Base-by-base conservation (phyloP, 176 grass and related monocot genomes). In the Rhynchospora pubera region DNA sequence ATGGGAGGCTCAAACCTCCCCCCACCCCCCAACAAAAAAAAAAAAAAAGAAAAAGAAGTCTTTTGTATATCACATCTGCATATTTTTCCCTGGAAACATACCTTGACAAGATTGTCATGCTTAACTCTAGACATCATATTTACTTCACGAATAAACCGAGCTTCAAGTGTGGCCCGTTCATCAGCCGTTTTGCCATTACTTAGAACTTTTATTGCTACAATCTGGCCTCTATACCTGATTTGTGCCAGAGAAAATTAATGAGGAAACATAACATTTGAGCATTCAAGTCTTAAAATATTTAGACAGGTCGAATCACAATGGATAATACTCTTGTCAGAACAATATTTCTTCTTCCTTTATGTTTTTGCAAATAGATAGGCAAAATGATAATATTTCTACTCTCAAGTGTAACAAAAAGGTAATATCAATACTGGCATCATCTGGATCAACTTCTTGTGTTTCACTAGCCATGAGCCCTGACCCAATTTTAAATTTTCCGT, bases 21-120 rank as follows among this genome's bases (percentile, higher is more conserved):
- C 3, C 3, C 32, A 1, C 32, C 1, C 1, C 1, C 1, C 1
- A 34, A 34, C 1, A 34, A 34, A 34, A 34, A 34, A 34, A 34
- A 34, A 34, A 34, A 34, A 34, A 34, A 71, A 34, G 3, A 34
- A 4, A 71, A 71, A n/a, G 7, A 42, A 46, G 1, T 71, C 39
- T 71, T 47, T 10, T 11, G 18, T 9, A 16, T 9, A 11, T 16
- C 45, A 6, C 47, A 75, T 53, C 15, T 28, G 28, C 46, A 53
- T 12, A 52, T 15, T 23, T 9, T 48, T 15, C 51, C 16, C 46
- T 10, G 22, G 83, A 66, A 48, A 87, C 67, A 57, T 80, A 97
- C 94, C 91, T 94, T 97, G 22, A 97, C 94, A 82, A 97, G 94
- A 83, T 97, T 97, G 48, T 86, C 90, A 78, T 97, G 94, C 83